phyloP scores from a whole-genome alignment of 352 stramenopile species.

The Phytophthora sansomeana region DNA sequence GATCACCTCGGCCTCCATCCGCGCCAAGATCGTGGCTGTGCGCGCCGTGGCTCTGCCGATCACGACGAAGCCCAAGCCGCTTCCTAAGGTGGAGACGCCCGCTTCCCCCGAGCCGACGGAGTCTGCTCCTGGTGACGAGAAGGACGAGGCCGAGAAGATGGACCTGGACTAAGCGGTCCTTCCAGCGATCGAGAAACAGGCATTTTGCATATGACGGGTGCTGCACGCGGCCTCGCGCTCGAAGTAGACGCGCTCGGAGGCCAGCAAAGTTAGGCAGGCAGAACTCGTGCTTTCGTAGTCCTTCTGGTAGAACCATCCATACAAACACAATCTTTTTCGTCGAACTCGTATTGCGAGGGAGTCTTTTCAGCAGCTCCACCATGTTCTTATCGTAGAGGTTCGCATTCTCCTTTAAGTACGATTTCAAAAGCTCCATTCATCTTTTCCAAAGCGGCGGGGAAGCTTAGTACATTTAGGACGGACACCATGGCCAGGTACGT shows the following conservation, averaged over 20 bases:
- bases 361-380: neutral
- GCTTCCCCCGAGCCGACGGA: constrained; percentile 50
- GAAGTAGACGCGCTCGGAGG: constrained; percentile 28
- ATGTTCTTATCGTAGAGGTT: constrained; percentile 1
- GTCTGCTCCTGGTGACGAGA: constrained; percentile 40
- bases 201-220: constrained; percentile 40
- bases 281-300: constrained; percentile 27
- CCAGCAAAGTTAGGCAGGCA: constrained; percentile 27
- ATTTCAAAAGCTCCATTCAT: constrained; percentile 39
- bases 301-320: constrained; percentile 30
- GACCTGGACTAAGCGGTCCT: constrained; percentile 75
- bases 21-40: constrained; percentile 92
- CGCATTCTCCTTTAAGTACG: constrained; percentile 18
- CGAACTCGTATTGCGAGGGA: neutral
- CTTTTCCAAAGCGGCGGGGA: constrained; percentile 11
- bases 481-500: constrained; percentile 40
- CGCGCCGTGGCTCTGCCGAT: constrained; percentile 92
- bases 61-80: constrained; percentile 97
- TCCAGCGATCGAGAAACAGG: constrained; percentile 13
- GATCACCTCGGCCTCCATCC: constrained; percentile 92
- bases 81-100: constrained; percentile 80
- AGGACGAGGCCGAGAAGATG: constrained; percentile 81
- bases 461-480: constrained; percentile 1
- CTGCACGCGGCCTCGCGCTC: constrained; percentile 28
- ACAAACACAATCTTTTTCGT: constrained; percentile 32